A percentile compares a stretch with the other conserved stretches of the same genome.
phyloP scores from a whole-genome alignment of 2,329 filamentous ascomycete genomes.

The Arthrobotrys entomopaga region DNA sequence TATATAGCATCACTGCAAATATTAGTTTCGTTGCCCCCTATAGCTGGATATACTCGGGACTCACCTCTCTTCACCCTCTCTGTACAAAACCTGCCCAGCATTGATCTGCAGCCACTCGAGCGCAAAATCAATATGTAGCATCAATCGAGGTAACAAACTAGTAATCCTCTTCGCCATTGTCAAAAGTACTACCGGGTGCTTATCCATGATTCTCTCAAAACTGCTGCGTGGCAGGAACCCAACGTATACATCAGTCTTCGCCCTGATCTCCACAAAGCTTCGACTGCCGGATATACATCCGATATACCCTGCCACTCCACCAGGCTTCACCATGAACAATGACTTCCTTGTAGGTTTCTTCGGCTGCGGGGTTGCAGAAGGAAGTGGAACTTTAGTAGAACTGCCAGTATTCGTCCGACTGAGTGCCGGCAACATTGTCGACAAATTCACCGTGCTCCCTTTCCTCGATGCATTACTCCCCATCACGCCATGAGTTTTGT shows the following conservation, averaged over 20 bases:
- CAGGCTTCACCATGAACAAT: slow-evolving; percentile 91
- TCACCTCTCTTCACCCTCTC: slow-evolving; percentile 79
- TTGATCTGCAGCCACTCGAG: slow-evolving; percentile 98
- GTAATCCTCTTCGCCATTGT: slow-evolving; percentile 97
- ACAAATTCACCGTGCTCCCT: slow-evolving; percentile 50
- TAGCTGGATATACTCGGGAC: not conserved
- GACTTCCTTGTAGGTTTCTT: slow-evolving; percentile 68
- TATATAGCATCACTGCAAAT: slow-evolving; percentile 88
- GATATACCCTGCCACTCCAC: slow-evolving; percentile 91
- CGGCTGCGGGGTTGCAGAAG: slow-evolving; percentile 8
- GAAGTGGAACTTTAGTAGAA: slow-evolving; percentile 59
- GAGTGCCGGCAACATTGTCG: slow-evolving; percentile 64
- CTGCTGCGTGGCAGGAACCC: slow-evolving; percentile 88
- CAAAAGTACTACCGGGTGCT: slow-evolving; percentile 87
- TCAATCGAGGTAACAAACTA: slow-evolving; percentile 84
- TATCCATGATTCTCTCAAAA: slow-evolving; percentile 90
- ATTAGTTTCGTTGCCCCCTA: slow-evolving; percentile 16
- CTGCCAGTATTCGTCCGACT: slow-evolving; percentile 64
- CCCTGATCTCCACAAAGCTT: slow-evolving; percentile 95
- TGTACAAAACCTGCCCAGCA: slow-evolving; percentile 92
- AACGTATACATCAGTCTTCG: slow-evolving; percentile 98
- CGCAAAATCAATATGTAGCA: slow-evolving; percentile 97
- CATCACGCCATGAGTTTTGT: slow-evolving; percentile 60
- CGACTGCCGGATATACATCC: slow-evolving; percentile 93
- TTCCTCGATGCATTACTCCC: slow-evolving; percentile 43